Evolutionary conservation across 345 rosid species (phyloP).

Genomic region (Citrus maxima): DNA sequence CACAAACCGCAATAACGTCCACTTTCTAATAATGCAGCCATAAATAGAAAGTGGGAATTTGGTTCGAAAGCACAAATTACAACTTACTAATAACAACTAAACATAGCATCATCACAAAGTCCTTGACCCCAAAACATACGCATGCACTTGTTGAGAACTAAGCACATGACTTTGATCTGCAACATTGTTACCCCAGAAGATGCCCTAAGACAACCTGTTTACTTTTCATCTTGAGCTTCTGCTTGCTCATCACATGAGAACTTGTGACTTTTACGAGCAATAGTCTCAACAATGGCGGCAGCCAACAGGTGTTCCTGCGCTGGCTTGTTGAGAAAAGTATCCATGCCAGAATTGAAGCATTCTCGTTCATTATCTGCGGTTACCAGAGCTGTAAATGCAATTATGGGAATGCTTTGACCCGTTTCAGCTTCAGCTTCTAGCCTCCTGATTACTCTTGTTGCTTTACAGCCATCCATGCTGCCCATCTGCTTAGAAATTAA

Average conservation of each 20-base stretch:
- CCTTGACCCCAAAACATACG: not conserved
- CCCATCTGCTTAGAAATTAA: constrained; percentile 53
- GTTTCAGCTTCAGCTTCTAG: constrained; percentile 44
- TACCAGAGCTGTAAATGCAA: constrained; percentile 73
- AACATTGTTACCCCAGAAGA: not conserved
- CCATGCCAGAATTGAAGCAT: constrained; percentile 79
- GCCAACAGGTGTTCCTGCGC: constrained; percentile 78
- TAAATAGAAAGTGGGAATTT: not conserved
- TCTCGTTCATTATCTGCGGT: constrained; percentile 65
- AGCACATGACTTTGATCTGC: not conserved
- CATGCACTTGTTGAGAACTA: not conserved
- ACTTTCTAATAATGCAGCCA: not conserved
- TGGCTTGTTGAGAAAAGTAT: constrained; percentile 85
- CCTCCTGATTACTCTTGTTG: constrained; percentile 63
- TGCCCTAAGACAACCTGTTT: not conserved
- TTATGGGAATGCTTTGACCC: constrained; percentile 50
- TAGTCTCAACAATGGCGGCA: constrained; percentile 61
- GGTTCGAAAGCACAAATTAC: not conserved
- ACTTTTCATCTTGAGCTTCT: too few relatives aligned
- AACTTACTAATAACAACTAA: not conserved
- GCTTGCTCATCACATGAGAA: not conserved
- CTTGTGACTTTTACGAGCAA: constrained; percentile 28
- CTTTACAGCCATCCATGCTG: constrained; percentile 75
- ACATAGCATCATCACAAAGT: not conserved
- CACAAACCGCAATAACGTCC: not conserved